Evolutionary conservation across 768 basidiomycete species (phyloP), one percentile per base, ranked within the genome.

Genomic region (Leccinum rimulosum): DNA sequence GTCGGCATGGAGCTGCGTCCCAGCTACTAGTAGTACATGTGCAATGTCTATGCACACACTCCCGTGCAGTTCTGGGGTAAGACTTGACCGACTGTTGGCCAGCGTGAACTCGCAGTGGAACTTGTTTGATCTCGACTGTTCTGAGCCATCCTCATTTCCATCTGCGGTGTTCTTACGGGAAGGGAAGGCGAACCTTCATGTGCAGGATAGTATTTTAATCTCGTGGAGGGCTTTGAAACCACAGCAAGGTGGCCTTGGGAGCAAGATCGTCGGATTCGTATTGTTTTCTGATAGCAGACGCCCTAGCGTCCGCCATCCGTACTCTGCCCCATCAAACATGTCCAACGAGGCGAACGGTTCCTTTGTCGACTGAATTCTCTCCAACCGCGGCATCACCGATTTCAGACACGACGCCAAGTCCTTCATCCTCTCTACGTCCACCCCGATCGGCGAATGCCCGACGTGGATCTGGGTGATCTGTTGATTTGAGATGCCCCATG

Each of bases 391-490:
- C 59, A 66, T 66, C 22, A 63, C 31, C 3, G 54, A 45, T 19
- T 50, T 36, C 45, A 66, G 52, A 53, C 65, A 66, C n/a, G 35
- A 45, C 2, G 50, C 57, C 33, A 64, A 27, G 5, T 35, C 50
- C 8, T 48, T 51, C 19, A 57, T 15, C 17, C 4, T 30, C 3
- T 38, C 19, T 38, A 9, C 1, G n/a, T 57, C 65, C 5, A 9
- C 11, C 12, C 8, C 43, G n/a, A 59, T 31, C 4, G 57, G 59
- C 1, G 65, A 66, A 55, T 66, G 53, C 2, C 65, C 65, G 11
- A 66, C 57, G 6, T 58, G 14, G 8, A 66, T 52, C 5, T 58
- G 11, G n/a, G 65, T 61, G 9, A 66, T 51, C 36, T 25, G 28
- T 9, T 17, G 35, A 35, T 66, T 60, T 1, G 51, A 58, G 10